A percentile compares a stretch with the other conserved stretches of the same genome.
These are phyloP conservation scores for Murraya paniculata DNA, from an alignment of 345 rosid species.

Conservation along the genomic window DNA sequence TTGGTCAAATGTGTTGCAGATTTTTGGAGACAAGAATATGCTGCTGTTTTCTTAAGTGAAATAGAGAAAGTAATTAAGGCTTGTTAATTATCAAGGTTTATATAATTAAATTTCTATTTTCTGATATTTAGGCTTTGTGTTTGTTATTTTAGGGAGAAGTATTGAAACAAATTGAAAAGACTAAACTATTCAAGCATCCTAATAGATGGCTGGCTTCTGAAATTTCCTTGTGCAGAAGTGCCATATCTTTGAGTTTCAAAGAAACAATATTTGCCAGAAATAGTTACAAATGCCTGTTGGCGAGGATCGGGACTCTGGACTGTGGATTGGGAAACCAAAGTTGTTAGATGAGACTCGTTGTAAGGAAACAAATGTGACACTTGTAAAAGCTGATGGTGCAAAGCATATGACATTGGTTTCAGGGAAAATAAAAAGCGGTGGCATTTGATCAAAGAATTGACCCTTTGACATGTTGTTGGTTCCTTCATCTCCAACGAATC, in stretches of 20 bases:
- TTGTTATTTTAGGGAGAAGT: too few species aligned
- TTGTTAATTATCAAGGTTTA: slow-evolving; percentile 9
- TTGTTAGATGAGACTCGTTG: slow-evolving; percentile 7
- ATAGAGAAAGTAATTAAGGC: slow-evolving; percentile 18
- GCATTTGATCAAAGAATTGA: slow-evolving; percentile 17
- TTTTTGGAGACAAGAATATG: slow-evolving; percentile 10
- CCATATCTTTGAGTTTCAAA: neutral
- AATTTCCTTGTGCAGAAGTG: slow-evolving; percentile 8
- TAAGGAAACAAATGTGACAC: slow-evolving; percentile 12
- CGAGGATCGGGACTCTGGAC: too few species aligned
- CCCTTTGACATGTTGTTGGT: slow-evolving; percentile 6
- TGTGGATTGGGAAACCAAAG: neutral
- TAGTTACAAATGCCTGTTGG: too few species aligned
- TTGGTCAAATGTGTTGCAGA: too few species aligned
- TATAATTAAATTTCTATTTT: neutral
- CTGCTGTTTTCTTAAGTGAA: slow-evolving; percentile 2
- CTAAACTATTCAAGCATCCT: slow-evolving; percentile 24
- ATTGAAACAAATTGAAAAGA: slow-evolving; percentile 18
- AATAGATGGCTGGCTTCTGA: slow-evolving; percentile 17
- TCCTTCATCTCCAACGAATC: slow-evolving; percentile 14
- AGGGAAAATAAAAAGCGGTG: slow-evolving; percentile 9
- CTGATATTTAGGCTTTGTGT: neutral
- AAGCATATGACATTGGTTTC: slow-evolving; percentile 2
- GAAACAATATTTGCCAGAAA: slow-evolving; percentile 10
- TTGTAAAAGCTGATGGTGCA: neutral